These are phyloP conservation scores for Penicillium sp. DNA, from an alignment of 2,329 filamentous ascomycete species.

Conservation along the genomic window DNA sequence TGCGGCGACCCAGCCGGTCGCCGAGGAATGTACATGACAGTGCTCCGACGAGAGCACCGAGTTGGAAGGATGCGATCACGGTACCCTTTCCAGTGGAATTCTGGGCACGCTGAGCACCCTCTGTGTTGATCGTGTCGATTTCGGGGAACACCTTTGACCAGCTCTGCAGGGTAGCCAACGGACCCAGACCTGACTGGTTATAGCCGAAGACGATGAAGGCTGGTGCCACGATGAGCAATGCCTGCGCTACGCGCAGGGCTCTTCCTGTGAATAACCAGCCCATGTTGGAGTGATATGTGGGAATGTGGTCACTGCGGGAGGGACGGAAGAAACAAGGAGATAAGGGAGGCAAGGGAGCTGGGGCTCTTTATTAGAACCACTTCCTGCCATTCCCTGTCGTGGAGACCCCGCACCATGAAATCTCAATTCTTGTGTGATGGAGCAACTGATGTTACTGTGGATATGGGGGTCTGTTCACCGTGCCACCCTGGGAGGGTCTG, in stretches of 20 bases:
- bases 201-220: slow-evolving; percentile 25
- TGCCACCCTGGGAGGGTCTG: not conserved
- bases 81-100: slow-evolving; percentile 26
- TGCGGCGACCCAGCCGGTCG: slow-evolving; percentile 46
- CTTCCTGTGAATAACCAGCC: slow-evolving; percentile 18
- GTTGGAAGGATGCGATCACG: slow-evolving; percentile 24
- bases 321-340: not conserved
- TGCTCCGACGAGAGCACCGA: slow-evolving; percentile 18
- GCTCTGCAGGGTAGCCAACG: slow-evolving; percentile 20
- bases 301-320: not conserved
- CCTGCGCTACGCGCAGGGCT: slow-evolving; percentile 20
- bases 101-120: slow-evolving; percentile 15
- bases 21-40: slow-evolving; percentile 32
- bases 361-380: too few relatives aligned
- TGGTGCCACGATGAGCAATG: slow-evolving; percentile 34
- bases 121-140: slow-evolving; percentile 44
- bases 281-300: not conserved
- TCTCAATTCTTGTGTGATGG: not conserved
- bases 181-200: slow-evolving; percentile 24
- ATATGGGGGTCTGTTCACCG: not conserved
- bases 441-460: not conserved
- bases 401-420: slow-evolving; percentile 19
- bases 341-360: not conserved
- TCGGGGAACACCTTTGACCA: slow-evolving; percentile 22
- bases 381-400: not conserved